Conservation (phyloP, 2,329 filamentous ascomycete genomes). For the Chaetothyriales sp. region DNA sequence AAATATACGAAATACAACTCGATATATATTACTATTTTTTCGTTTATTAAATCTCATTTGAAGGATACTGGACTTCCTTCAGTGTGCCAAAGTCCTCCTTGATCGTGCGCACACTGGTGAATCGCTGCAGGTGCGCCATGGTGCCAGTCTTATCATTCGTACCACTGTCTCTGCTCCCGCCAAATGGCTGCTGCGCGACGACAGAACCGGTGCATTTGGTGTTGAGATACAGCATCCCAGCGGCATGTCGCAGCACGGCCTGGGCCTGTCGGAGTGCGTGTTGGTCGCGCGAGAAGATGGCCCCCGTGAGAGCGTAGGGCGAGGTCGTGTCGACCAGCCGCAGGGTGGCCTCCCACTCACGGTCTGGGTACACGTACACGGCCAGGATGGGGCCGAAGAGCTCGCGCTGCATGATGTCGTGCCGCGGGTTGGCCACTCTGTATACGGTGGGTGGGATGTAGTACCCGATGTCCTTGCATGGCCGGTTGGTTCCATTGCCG, state of each 20-base stretch:
- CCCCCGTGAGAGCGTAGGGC: constrained; percentile 29
- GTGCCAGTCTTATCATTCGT: constrained; percentile 63
- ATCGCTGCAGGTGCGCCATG: constrained; percentile 46
- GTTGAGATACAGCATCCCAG: constrained; percentile 31
- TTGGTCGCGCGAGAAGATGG: constrained; percentile 28
- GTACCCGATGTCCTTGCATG: constrained; percentile 65
- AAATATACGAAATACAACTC: too few species aligned
- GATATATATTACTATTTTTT: too few species aligned
- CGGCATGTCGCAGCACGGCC: constrained; percentile 24
- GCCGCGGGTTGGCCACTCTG: constrained; percentile 54
- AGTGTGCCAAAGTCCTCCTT: constrained; percentile 62
- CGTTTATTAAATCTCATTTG: constrained; percentile 1
- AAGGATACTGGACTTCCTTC: constrained; percentile 48
- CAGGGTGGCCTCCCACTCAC: constrained; percentile 31
- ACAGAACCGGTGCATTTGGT: constrained; percentile 49
- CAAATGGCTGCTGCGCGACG: constrained; percentile 59
- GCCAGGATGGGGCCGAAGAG: constrained; percentile 69
- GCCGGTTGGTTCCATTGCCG: too few species aligned
- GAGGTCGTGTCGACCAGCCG: constrained; percentile 30
- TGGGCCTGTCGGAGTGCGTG: constrained; percentile 23
- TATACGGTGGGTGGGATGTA: constrained; percentile 77
- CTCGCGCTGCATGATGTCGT: constrained; percentile 61
- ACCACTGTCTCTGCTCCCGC: constrained; percentile 51
- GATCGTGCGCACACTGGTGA: constrained; percentile 51
- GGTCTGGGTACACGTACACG: constrained; percentile 64